Evolutionary conservation across 2,329 filamentous ascomycete species (phyloP), one percentile per base, ranked within the genome.

Genomic region (Xylogone sp.): DNA sequence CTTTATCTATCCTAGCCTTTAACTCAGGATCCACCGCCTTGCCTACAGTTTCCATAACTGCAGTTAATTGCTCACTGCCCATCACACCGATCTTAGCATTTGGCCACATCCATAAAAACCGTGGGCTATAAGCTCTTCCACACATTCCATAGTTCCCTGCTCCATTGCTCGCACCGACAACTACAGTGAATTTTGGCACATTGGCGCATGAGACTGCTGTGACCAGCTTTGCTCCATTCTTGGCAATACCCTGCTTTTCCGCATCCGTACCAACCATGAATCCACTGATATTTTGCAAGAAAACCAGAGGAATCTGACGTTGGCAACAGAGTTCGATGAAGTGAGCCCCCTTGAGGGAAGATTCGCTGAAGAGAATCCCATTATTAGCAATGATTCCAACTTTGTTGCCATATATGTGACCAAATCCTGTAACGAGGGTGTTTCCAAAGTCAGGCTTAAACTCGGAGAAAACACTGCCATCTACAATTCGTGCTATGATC

Each of bases 121-220:
- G 78, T 0, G 93, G 93, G n/a, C 82, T 83, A 70, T 97, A 99
- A 2, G 94, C 93, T 47, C 94, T 82, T 20, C 94, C 94, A 66
- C 90, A 97, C 94, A 99, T 99, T 62, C 93, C 94, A 67, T 99
- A 99, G 70, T 97, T 99, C 3, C 94, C 94, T 7, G 93, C 93
- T 53, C 93, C 93, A 58, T 94, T 94, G 68, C 87, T 92, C 24
- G 88, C 88, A 21, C 94, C 94, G n/a, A 97, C 86, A 1, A 99
- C 89, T 16, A 99, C 90, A 1, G 94, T 99, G 66, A 97, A 93
- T 70, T 99, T 97, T 59, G 94, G 93, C 42, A 97, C 93, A 59
- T 94, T 84, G 3, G 93, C 92, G 66, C 92, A 97, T 8, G 91
- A 90, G 10, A 97, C 94, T 7, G 93, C 94, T 2, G 91, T 96